Percentiles rank a stretch among this genome's conserved stretches.
Evolutionary conservation across 768 basidiomycete species (phyloP).

Genomic region (Neoboletus brunneissimus): DNA sequence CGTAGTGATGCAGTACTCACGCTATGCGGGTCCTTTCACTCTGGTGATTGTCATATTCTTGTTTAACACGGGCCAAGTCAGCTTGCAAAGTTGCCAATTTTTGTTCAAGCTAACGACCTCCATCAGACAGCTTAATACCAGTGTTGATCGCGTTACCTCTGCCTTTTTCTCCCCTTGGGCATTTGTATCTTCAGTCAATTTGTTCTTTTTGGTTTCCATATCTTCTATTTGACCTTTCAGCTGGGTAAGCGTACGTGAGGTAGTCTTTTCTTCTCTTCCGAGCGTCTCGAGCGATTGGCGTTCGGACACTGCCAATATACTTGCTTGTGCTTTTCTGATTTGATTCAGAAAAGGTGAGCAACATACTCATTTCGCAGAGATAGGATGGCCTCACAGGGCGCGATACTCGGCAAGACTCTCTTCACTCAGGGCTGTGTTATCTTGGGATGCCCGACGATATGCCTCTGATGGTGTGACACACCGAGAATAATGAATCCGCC

Average conservation of each 20-base stretch:
- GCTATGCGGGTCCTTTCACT: conserved; percentile 77
- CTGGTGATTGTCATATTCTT: conserved; percentile 81
- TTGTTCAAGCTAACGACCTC: conserved; percentile 46
- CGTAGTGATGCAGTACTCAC: conserved; percentile 37
- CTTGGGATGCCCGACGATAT: conserved; percentile 66
- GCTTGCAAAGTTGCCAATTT: conserved; percentile 54
- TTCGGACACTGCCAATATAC: conserved; percentile 78
- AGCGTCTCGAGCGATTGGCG: conserved; percentile 82
- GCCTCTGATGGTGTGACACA: conserved; percentile 50
- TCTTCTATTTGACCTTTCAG: conserved; percentile 69
- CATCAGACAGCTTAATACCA: background rate
- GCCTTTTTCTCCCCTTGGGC: conserved; percentile 49
- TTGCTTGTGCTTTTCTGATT: conserved; percentile 74
- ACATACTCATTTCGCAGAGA: background rate
- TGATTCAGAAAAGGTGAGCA: conserved; percentile 3
- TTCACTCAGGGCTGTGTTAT: conserved; percentile 76
- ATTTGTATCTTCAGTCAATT: conserved; percentile 52
- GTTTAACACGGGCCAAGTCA: conserved; percentile 63
- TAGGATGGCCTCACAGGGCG: conserved; percentile 16
- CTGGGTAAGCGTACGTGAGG: conserved; percentile 58
- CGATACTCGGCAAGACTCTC: conserved; percentile 84
- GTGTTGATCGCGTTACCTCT: conserved; percentile 42
- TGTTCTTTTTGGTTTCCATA: conserved; percentile 54
- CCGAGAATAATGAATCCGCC: background rate
- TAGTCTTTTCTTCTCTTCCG: conserved; percentile 77